A percentile compares a stretch with the other conserved stretches of the same genome.
These are phyloP conservation scores for Venturia pyrina DNA, from an alignment of 2,329 filamentous ascomycete species.

Conservation along the genomic window DNA sequence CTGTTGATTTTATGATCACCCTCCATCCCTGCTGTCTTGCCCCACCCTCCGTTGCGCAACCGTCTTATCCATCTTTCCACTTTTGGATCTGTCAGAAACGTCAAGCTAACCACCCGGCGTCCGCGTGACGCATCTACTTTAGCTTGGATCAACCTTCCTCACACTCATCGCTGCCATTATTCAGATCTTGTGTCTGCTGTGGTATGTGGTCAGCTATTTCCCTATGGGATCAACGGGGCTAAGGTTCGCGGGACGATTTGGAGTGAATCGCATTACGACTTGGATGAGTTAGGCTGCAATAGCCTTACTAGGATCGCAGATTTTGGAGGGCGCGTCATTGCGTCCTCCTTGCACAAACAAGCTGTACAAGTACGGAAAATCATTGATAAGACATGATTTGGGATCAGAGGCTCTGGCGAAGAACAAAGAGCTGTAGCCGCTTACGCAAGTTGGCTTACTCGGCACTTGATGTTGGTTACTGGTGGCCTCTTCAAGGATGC, in stretches of 20 bases:
- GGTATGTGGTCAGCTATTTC: constrained; percentile 97
- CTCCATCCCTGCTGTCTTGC: constrained; percentile 8
- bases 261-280: constrained; percentile 69
- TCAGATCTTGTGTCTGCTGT: constrained; percentile 73
- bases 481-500: not conserved
- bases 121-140: constrained; percentile 25
- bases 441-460: not conserved
- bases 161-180: constrained; percentile 76
- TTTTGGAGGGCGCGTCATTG: not conserved
- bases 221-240: constrained; percentile 90
- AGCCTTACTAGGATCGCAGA: not conserved
- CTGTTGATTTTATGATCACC: not conserved
- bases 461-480: not conserved
- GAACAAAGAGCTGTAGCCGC: not conserved
- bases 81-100: constrained; percentile 12
- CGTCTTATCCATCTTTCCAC: constrained; percentile 14
- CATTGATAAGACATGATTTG: not conserved
- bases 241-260: constrained; percentile 77
- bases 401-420: not conserved
- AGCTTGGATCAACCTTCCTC: constrained; percentile 77
- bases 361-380: not conserved
- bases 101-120: constrained; percentile 19
- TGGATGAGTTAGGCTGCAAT: constrained; percentile 66
- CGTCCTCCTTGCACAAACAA: not conserved
- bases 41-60: constrained; percentile 7